These are phyloP conservation scores for Actinomortierella ambigua DNA, from an alignment of 371 early-diverging fungal species.

Conservation along the genomic window DNA sequence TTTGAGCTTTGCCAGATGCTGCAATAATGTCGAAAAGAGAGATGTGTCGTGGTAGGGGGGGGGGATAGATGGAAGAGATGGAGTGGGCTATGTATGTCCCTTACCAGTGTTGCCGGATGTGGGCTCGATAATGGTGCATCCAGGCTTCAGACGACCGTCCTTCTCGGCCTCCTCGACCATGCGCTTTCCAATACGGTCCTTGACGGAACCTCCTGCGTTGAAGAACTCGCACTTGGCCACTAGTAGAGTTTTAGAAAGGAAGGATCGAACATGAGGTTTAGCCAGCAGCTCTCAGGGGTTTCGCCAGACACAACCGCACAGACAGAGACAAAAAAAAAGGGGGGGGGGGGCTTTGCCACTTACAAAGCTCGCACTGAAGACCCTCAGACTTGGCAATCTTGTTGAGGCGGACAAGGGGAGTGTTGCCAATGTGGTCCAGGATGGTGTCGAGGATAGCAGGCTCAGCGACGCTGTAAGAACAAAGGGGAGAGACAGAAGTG, in stretches of 20 bases:
- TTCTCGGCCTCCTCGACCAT: slow-evolving; percentile 96
- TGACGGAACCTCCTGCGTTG: slow-evolving; percentile 97
- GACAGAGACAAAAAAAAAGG: slow-evolving; percentile 9
- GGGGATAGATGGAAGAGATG: too few relatives aligned
- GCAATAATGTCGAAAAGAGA: too few relatives aligned
- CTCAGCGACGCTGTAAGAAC: slow-evolving; percentile 53
- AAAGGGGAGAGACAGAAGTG: too few relatives aligned
- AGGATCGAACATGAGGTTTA: not conserved
- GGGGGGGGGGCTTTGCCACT: slow-evolving; percentile 38
- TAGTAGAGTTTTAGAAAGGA: too few relatives aligned
- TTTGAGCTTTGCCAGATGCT: too few relatives aligned
- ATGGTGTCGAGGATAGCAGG: slow-evolving; percentile 77
- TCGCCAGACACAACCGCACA: slow-evolving; percentile 1
- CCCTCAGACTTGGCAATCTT: slow-evolving; percentile 85
- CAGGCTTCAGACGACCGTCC: slow-evolving; percentile 88
- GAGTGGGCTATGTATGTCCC: not conserved
- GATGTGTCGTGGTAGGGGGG: too few relatives aligned
- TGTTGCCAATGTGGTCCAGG: slow-evolving; percentile 95
- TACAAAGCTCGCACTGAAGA: slow-evolving; percentile 94
- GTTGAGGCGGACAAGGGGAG: slow-evolving; percentile 91
- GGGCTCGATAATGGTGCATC: slow-evolving; percentile 93
- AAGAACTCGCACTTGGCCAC: slow-evolving; percentile 98
- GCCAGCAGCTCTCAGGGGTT: not conserved
- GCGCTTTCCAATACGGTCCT: slow-evolving; percentile 94
- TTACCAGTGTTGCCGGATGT: slow-evolving; percentile 96